phyloP scores from a whole-genome alignment of 2,329 filamentous ascomycete species.

The Cladosporium oxysporum region DNA sequence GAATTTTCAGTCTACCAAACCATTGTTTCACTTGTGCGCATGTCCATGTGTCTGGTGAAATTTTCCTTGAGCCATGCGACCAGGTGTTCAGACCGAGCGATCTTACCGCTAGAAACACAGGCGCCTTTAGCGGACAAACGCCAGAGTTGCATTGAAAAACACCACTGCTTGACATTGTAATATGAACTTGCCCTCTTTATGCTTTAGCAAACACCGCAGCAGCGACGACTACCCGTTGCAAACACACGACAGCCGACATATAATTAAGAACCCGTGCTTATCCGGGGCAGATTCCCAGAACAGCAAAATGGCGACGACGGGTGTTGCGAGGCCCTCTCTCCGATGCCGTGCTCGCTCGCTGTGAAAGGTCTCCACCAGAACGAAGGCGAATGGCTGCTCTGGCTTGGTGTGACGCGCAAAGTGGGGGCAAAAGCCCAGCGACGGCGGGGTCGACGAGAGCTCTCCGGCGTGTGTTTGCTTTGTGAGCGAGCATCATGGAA shows the following conservation, averaged over 20 bases:
- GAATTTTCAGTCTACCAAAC: neutral
- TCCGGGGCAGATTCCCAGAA: neutral
- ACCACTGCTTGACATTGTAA: neutral
- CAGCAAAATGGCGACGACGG: constrained; percentile 13
- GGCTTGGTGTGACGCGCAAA: neutral
- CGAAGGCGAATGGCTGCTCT: constrained; percentile 4
- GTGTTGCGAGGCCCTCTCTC: neutral
- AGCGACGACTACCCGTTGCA: neutral
- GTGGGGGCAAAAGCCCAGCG: constrained; percentile 10
- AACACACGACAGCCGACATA: neutral
- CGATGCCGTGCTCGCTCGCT: constrained; percentile 15
- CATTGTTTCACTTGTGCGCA: neutral
- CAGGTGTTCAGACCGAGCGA: neutral
- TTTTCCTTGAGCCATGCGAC: neutral
- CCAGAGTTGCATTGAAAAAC: neutral
- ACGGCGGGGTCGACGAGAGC: constrained; percentile 12
- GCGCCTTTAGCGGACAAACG: neutral
- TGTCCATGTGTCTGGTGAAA: neutral
- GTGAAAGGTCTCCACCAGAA: neutral
- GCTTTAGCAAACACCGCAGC: neutral
- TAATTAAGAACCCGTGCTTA: neutral
- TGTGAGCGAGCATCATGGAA: constrained; percentile 4
- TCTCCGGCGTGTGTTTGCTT: constrained; percentile 4
- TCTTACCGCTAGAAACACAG: neutral
- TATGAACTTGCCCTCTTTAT: neutral